Evolutionary conservation across 352 stramenopile species (phyloP).

Genomic region (Phytophthora sojae): DNA sequence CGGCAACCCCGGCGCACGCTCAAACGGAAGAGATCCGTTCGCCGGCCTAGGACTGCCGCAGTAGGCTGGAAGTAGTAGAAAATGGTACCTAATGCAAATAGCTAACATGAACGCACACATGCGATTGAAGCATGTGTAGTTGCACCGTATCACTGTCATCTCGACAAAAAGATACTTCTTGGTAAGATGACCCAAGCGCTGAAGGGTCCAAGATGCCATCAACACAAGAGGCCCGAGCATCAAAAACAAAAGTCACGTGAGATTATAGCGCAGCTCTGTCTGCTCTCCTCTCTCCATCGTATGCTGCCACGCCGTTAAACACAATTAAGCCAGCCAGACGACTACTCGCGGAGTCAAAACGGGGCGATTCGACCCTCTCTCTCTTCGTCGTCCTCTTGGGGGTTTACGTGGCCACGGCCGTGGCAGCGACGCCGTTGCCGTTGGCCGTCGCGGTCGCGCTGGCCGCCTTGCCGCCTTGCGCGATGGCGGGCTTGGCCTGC

Average conservation of each 20-base stretch:
- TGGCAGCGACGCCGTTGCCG: conserved; percentile 13
- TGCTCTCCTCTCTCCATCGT: conserved; percentile 15
- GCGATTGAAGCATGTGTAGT: no score
- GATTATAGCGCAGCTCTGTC: conserved; percentile 36
- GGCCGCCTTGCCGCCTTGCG: conserved; percentile 16
- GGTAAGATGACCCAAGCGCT: not conserved
- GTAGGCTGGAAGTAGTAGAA: conserved; percentile 34
- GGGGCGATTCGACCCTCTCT: not conserved
- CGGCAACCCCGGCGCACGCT: conserved; percentile 15
- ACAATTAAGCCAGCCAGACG: conserved; percentile 22
- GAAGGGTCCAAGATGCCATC: not conserved
- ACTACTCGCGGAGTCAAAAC: conserved; percentile 6
- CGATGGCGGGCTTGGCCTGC: conserved; percentile 32
- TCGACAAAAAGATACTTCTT: no score
- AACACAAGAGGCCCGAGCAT: no score
- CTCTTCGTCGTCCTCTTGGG: no score
- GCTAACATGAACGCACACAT: conserved; percentile 1
- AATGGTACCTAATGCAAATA: conserved; percentile 25
- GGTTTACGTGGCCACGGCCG: conserved; percentile 37
- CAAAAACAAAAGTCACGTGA: conserved; percentile 32
- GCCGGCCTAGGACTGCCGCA: conserved; percentile 73
- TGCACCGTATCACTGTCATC: no score
- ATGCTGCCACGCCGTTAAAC: conserved; percentile 25
- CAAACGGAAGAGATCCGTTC: conserved; percentile 70
- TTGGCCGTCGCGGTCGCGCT: conserved; percentile 8